Percentiles rank a stretch among this genome's conserved stretches.
Conservation (phyloP, 306 rosid species). For the Parietaria judaica region DNA sequence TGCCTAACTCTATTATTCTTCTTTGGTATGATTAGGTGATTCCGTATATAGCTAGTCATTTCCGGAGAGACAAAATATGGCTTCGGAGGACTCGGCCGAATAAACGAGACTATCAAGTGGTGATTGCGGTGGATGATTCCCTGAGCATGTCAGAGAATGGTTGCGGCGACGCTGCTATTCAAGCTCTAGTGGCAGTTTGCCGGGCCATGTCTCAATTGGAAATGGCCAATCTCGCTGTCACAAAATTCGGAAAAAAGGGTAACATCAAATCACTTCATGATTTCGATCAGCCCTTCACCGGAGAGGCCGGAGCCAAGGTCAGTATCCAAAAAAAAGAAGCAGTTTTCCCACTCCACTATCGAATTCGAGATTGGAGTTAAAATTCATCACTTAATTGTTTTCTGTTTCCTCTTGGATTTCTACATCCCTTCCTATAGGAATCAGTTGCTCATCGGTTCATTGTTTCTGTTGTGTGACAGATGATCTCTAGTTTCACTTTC, state of each 20-base stretch:
- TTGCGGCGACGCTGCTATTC: slow-evolving; percentile 67
- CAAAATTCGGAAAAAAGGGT: slow-evolving; percentile 83
- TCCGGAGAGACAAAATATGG: slow-evolving; percentile 85
- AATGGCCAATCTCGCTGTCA: slow-evolving; percentile 80
- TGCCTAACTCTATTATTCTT: neutral
- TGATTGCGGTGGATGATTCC: slow-evolving; percentile 93
- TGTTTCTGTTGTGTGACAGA: slow-evolving; percentile 29
- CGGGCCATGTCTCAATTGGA: slow-evolving; percentile 89
- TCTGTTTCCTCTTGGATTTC: neutral
- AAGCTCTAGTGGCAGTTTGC: slow-evolving; percentile 83
- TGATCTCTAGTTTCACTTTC: slow-evolving; percentile 80
- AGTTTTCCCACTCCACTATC: no score
- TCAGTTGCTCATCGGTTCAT: no score
- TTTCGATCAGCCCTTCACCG: slow-evolving; percentile 66
- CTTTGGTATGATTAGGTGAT: slow-evolving; percentile 38
- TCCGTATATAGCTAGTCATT: slow-evolving; percentile 77
- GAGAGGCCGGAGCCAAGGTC: slow-evolving; percentile 78
- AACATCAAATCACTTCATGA: slow-evolving; percentile 77
- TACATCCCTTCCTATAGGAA: no score
- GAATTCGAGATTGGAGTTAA: neutral
- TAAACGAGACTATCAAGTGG: slow-evolving; percentile 92
- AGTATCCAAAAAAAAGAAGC: slow-evolving; percentile 3
- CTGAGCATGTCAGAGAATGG: slow-evolving; percentile 77
- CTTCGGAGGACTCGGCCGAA: slow-evolving; percentile 81
- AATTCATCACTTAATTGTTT: neutral